Conservation (phyloP, 257 asterid genomes). For the Avicennia marina region DNA sequence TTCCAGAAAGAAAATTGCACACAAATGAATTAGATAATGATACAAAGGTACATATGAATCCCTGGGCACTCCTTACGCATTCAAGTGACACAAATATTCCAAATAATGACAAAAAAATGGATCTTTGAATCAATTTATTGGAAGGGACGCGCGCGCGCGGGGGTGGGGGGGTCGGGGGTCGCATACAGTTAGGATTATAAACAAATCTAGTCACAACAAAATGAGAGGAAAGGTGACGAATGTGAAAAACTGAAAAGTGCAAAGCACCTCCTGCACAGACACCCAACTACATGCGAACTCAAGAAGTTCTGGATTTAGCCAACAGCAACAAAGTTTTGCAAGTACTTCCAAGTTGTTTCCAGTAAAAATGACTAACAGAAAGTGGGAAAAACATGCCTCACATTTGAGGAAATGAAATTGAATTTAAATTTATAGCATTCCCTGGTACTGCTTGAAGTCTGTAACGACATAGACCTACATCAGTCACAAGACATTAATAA, state of each 20-base stretch:
- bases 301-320: background rate
- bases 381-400: slow-evolving; percentile 12
- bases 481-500: background rate
- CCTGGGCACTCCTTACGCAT: no score
- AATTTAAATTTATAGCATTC: slow-evolving; percentile 1
- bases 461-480: slow-evolving; percentile 3
- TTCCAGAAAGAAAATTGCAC: background rate
- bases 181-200: no score
- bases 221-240: background rate
- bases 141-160: no score
- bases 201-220: no score
- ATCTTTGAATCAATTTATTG: no score
- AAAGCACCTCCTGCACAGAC: background rate
- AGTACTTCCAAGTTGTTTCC: background rate
- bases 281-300: background rate
- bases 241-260: background rate
- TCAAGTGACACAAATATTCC: no score
- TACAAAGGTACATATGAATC: no score
- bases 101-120: no score
- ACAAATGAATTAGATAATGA: no score
- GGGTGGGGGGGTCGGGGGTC: no score
- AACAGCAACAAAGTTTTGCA: background rate
- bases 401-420: background rate
- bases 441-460: background rate
- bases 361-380: background rate